These are phyloP conservation scores for Tolypocladium nubicola DNA, from an alignment of 2,329 filamentous ascomycete species.

Conservation along the genomic window DNA sequence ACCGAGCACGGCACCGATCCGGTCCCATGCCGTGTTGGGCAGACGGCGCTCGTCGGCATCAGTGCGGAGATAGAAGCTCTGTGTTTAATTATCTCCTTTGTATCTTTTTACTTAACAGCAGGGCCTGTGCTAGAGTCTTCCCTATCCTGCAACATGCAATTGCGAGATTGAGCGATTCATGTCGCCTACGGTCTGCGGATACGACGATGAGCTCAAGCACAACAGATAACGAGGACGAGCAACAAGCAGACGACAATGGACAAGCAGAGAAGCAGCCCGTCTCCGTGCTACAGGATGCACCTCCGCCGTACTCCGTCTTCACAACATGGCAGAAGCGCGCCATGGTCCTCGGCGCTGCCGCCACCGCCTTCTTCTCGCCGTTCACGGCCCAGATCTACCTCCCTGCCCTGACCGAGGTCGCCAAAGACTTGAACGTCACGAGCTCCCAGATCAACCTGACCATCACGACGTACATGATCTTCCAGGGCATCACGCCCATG, in stretches of 20 bases:
- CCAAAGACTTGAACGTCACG: conserved; percentile 34
- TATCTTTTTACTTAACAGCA: neutral
- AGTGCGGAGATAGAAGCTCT: neutral
- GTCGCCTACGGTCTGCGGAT: neutral
- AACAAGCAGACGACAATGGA: neutral
- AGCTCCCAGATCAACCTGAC: conserved; percentile 35
- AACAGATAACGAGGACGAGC: neutral
- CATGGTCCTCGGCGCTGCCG: conserved; percentile 27
- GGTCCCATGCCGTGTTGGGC: neutral
- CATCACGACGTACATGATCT: conserved; percentile 46
- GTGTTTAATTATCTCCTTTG: neutral
- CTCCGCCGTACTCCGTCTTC: conserved; percentile 25
- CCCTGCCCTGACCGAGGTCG: conserved; percentile 38
- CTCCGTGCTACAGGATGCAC: neutral
- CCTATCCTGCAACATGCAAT: neutral
- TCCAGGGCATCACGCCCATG: conserved; percentile 49
- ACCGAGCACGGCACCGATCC: conserved; percentile 10
- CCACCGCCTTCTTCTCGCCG: conserved; percentile 33
- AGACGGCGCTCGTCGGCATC: neutral
- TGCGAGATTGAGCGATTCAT: neutral
- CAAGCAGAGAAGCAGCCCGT: conserved; percentile 8
- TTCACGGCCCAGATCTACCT: conserved; percentile 42
- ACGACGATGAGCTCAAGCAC: neutral
- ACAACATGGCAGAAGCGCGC: conserved; percentile 27
- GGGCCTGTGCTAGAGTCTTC: neutral